Base-by-base conservation (phyloP, 2,329 filamentous ascomycete species). In the Cryphonectria nitschkei region DNA sequence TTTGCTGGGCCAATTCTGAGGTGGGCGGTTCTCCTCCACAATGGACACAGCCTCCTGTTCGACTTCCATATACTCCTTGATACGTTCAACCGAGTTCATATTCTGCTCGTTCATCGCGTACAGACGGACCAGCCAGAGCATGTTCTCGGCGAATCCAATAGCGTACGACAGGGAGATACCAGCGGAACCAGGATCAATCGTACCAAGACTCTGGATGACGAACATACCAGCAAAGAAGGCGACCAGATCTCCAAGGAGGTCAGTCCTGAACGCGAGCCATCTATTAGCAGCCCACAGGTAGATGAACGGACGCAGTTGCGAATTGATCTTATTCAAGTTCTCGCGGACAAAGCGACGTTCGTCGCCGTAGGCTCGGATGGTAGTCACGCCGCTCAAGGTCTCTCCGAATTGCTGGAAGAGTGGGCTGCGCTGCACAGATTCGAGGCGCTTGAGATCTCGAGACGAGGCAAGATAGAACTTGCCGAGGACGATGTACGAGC, bases 401-500 rank as follows among this genome's bases (percentile, higher is more conserved):
- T 99, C 96, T 74, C 96, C 95, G 75, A 99, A 99, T 76, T 98
- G 96, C 81, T 99, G 96, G 83, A 98, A 99, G 8, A 99, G 84
- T 1, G 96, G 96, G 80, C 95, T 98, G 78, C 95, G 89, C 80
- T 98, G 93, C 1, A 98, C 90, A 8, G 95, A 97, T 80, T 99
- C 97, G 8, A 99, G 84, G 65, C 96, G 90, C 84, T 99, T 99
- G 69, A 99, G 86, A 78, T 98, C 96, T 74, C 95, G 90, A n/a
- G 96, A 98, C 0, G 95, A 92, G 75, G 91, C 91, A 63, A 99
- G 88, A 80, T 99, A 99, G 78, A 98, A 94, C 58, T 89, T 87
- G 43, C 94, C 94, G 46, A 98, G 90, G 29, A 93, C 83, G 77
- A 93, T 90, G 81, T 98, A 99, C 0, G 97, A 83, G 2, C 89